phyloP scores from a whole-genome alignment of 805 yeast species.

The Pichia occidentalis region DNA sequence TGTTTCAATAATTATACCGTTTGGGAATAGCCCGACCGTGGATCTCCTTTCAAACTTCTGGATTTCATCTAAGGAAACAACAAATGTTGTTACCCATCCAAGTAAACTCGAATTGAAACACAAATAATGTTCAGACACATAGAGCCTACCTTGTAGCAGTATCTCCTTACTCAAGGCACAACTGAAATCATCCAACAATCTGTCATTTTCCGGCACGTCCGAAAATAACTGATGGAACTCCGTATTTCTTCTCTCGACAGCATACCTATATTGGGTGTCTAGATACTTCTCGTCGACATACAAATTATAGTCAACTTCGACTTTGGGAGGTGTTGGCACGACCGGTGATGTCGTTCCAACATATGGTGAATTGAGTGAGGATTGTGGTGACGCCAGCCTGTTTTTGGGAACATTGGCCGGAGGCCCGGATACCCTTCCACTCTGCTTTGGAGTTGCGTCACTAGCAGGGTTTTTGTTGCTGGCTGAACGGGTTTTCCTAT shows the following conservation, averaged over 20 bases:
- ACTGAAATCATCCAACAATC: constrained; percentile 76
- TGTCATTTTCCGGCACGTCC: constrained; percentile 55
- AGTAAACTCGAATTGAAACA: constrained; percentile 83
- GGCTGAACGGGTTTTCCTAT: constrained; percentile 7
- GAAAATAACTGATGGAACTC: constrained; percentile 73
- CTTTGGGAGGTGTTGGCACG: constrained; percentile 38
- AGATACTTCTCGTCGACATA: constrained; percentile 54
- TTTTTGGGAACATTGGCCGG: too few relatives aligned
- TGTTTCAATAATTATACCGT: constrained; percentile 74
- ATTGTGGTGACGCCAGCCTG: constrained; percentile 1
- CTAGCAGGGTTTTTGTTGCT: background rate
- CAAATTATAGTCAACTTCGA: constrained; percentile 37
- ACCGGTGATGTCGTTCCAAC: constrained; percentile 20
- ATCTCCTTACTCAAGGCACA: constrained; percentile 89
- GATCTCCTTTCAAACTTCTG: constrained; percentile 68
- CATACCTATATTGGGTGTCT: constrained; percentile 56
- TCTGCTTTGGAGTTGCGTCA: background rate
- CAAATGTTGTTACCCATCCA: constrained; percentile 85
- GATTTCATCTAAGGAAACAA: constrained; percentile 67
- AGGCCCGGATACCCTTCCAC: background rate
- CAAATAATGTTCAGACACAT: constrained; percentile 67
- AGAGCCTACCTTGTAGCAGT: constrained; percentile 79
- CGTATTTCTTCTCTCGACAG: constrained; percentile 54
- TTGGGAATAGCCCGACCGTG: constrained; percentile 87
- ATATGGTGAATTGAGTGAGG: constrained; percentile 4